Evolutionary conservation across 2,329 filamentous ascomycete genomes (phyloP), one percentile per base, ranked within the genome.

Genomic region (Arthrobotrys iridis): DNA sequence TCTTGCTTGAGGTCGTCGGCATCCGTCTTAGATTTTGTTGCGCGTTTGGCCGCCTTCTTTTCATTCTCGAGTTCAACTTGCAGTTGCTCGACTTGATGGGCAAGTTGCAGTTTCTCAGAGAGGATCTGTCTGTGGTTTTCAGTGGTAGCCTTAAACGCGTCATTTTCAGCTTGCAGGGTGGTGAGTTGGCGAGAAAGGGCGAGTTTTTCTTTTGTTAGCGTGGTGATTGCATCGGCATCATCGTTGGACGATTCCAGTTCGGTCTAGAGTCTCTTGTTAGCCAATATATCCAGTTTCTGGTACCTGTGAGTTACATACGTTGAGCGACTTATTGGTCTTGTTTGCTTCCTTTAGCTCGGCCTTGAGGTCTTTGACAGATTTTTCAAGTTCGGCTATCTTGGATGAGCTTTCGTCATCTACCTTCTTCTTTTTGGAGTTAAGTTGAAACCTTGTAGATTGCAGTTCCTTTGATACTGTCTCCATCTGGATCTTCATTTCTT

Each of bases 91-190:
- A 88, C 82, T 77, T 87, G 84, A 20, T 81, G 79, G 77, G 84
- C 81, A 43, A 87, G 82, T 78, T 84, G 83, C 64, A 81, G 78
- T 45, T 84, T 81, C 79, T 87, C 84, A n/a, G 82, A 83, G 66
- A 82, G 84, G 81, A 87, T 86, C 78, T 85, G 80, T 50, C 84
- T 82, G 48, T 86, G 86, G 0, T 87, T 87, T 18, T 85, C 85
- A 77, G 88, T 87, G 10, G 86, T 85, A 18, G 87, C 87, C 20
- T 87, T 86, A 81, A 89, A 85, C 70, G 86, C 85, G 72, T 89
- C 87, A 28, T 89, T 84, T 81, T 89, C 87, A 15, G 87, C 87
- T 79, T 87, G 86, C 58, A 86, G 86, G 78, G 88, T 85, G 48
- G 87, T 88, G 72, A 88, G 83, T 79, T 89, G 65, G 35, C 72